Percentiles rank a stretch among this genome's conserved stretches.
Conservation (phyloP, 208 protist genomes). For the Angomonas deanei region DNA sequence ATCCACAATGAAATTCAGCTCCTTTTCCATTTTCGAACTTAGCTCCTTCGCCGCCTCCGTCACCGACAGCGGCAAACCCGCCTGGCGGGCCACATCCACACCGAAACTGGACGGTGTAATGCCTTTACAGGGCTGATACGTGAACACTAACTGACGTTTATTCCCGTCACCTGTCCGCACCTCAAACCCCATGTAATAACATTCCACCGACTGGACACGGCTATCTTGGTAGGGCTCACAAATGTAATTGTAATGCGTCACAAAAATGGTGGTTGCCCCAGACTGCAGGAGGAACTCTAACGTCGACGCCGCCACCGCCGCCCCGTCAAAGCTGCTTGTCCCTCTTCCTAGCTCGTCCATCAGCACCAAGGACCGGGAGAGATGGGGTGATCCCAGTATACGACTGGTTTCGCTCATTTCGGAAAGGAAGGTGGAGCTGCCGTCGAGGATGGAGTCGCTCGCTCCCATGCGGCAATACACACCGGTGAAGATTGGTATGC, state of each 20-base stretch:
- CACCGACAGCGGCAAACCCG: conserved; percentile 67
- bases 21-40: conserved; percentile 41
- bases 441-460: conserved; percentile 87
- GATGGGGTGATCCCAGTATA: conserved; percentile 78
- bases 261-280: conserved; percentile 87
- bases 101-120: conserved; percentile 89
- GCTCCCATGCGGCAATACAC: conserved; percentile 95
- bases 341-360: conserved; percentile 96
- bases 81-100: conserved; percentile 81
- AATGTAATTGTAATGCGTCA: conserved; percentile 92
- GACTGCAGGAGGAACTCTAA: conserved; percentile 81
- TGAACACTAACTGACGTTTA: conserved; percentile 48
- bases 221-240: conserved; percentile 61
- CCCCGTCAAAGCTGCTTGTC: conserved; percentile 93
- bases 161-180: conserved; percentile 42
- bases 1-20: conserved; percentile 13
- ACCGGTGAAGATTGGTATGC: conserved; percentile 79
- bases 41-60: conserved; percentile 46
- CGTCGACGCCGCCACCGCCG: conserved; percentile 90
- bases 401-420: conserved; percentile 96
- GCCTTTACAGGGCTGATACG: conserved; percentile 74
- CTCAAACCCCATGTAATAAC: conserved; percentile 84
- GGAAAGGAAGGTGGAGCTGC: conserved; percentile 94
- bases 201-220: conserved; percentile 28
- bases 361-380: conserved; percentile 87